These are phyloP conservation scores for Wickerhamiella cacticola DNA, from an alignment of 805 yeast genomes.

Conservation along the genomic window DNA sequence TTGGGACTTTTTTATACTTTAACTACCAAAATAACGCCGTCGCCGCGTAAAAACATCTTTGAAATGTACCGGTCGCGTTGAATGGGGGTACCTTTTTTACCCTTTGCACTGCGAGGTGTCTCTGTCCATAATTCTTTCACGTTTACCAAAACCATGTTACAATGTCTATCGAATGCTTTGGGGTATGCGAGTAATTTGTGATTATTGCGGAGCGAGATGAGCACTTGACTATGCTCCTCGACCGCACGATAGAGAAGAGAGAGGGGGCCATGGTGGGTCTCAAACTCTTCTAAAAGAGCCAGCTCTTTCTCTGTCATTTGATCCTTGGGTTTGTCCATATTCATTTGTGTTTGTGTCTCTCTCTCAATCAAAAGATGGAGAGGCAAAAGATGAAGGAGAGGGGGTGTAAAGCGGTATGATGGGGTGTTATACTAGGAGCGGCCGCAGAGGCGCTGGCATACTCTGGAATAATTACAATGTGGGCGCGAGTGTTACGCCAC, in stretches of 20 bases:
- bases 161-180: constrained; percentile 91
- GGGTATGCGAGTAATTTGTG: constrained; percentile 84
- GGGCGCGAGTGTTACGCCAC: neutral
- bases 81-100: constrained; percentile 56
- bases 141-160: constrained; percentile 83
- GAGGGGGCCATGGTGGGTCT: constrained; percentile 83
- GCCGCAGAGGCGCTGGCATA: too few species aligned
- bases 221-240: constrained; percentile 57
- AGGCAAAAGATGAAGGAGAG: too few species aligned
- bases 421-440: too few species aligned
- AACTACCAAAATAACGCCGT: constrained; percentile 76
- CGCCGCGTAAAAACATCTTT: constrained; percentile 89
- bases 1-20: neutral
- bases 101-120: constrained; percentile 46
- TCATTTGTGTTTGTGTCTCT: too few species aligned
- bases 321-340: constrained; percentile 54
- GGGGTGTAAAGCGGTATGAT: too few species aligned
- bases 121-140: constrained; percentile 81
- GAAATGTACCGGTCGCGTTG: constrained; percentile 69
- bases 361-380: too few species aligned
- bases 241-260: constrained; percentile 77
- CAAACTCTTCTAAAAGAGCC: constrained; percentile 75
- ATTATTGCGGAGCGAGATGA: constrained; percentile 83
- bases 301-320: constrained; percentile 74
- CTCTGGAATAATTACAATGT: too few species aligned